Percentiles rank a stretch among this genome's conserved stretches.
phyloP scores from a whole-genome alignment of 495 filamentous ascomycete genomes.

The Xylaria scruposa region DNA sequence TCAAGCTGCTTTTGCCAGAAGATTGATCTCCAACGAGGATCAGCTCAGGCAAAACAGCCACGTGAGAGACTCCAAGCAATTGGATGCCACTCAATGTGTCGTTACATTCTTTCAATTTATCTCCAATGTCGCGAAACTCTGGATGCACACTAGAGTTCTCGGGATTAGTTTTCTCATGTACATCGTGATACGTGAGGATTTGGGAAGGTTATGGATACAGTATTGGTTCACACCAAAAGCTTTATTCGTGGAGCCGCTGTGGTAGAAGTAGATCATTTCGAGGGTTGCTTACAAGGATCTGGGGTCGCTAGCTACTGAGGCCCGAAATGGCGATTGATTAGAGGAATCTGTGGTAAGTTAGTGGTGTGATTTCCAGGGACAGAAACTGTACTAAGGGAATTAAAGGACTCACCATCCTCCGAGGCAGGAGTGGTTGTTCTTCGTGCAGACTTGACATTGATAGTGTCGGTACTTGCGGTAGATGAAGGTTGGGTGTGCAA shows the following conservation, averaged over 20 bases:
- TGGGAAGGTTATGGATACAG: background rate
- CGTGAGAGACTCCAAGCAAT: conserved; percentile 48
- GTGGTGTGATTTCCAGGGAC: background rate
- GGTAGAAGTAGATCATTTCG: background rate
- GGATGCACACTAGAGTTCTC: conserved; percentile 11
- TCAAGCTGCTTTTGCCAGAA: conserved; percentile 76
- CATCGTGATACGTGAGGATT: background rate
- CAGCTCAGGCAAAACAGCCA: conserved; percentile 71
- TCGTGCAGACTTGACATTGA: background rate
- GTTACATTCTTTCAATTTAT: conserved; percentile 47
- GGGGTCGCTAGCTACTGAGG: background rate
- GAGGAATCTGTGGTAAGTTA: background rate
- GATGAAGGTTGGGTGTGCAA: background rate
- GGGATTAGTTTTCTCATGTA: background rate
- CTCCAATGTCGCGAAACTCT: conserved; percentile 44
- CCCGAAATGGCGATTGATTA: background rate
- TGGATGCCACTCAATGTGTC: conserved; percentile 50
- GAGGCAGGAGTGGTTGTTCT: background rate
- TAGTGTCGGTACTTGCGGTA: background rate
- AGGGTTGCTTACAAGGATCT: background rate
- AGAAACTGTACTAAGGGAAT: background rate
- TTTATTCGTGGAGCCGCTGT: background rate
- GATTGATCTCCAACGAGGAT: conserved; percentile 79
- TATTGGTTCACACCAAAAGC: background rate
- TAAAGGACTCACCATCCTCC: background rate